Evolutionary conservation across 2,329 filamentous ascomycete species (phyloP).

Genomic region (Lomentospora prolificans): DNA sequence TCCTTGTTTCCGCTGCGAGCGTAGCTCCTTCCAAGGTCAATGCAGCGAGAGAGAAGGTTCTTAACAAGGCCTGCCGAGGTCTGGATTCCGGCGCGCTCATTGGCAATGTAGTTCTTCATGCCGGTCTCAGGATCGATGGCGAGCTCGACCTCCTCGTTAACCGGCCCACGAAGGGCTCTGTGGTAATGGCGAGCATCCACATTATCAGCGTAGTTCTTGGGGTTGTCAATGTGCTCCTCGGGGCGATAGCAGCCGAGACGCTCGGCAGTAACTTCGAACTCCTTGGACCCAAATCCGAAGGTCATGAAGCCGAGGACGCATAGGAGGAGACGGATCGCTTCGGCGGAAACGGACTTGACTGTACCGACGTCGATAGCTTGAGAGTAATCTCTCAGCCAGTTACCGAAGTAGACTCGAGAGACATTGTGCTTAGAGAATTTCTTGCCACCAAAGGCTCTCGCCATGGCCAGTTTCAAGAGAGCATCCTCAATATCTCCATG

Average conservation of each 20-base stretch:
- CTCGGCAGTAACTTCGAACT: slow-evolving; percentile 76
- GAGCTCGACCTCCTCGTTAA: slow-evolving; percentile 71
- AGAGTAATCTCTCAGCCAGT: slow-evolving; percentile 89
- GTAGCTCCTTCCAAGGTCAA: slow-evolving; percentile 73
- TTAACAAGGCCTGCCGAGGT: slow-evolving; percentile 73
- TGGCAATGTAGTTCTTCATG: slow-evolving; percentile 92
- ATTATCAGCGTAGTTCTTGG: slow-evolving; percentile 83
- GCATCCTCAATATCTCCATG: slow-evolving; percentile 92
- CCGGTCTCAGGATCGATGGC: slow-evolving; percentile 65
- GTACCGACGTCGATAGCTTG: slow-evolving; percentile 91
- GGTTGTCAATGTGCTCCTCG: slow-evolving; percentile 67
- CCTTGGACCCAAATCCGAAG: slow-evolving; percentile 76
- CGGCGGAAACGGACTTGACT: slow-evolving; percentile 79
- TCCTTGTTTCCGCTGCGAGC: slow-evolving; percentile 42
- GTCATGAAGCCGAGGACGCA: slow-evolving; percentile 86
- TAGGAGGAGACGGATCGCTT: slow-evolving; percentile 81
- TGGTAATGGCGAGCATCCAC: slow-evolving; percentile 77
- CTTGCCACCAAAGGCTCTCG: slow-evolving; percentile 47
- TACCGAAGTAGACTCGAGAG: slow-evolving; percentile 88
- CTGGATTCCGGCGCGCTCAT: slow-evolving; percentile 67
- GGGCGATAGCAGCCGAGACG: slow-evolving; percentile 72
- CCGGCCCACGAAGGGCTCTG: slow-evolving; percentile 65
- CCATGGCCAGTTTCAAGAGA: slow-evolving; percentile 60
- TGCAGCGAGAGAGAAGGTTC: slow-evolving; percentile 60
- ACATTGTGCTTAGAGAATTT: slow-evolving; percentile 85